Conservation (phyloP, 176 grass and related monocot species). For the Alloteropsis semialata region DNA sequence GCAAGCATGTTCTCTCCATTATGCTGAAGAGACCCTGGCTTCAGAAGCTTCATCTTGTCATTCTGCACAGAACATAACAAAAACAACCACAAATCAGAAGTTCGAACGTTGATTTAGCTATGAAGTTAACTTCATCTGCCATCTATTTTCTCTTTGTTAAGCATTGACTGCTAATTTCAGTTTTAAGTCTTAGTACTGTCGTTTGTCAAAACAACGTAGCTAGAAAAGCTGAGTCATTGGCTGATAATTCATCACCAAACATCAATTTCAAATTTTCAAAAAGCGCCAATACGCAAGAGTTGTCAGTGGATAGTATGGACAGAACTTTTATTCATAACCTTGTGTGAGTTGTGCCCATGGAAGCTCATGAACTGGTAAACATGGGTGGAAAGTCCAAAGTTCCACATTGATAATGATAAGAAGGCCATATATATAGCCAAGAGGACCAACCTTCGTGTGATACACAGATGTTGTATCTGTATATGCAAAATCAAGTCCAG, state of each 20-base stretch:
- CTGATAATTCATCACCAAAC: neutral
- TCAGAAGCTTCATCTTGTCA: conserved; percentile 93
- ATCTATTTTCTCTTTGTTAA: neutral
- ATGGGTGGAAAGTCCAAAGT: neutral
- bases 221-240: neutral
- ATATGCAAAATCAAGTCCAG: conserved; percentile 98
- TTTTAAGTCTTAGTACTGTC: neutral
- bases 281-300: neutral
- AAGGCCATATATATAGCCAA: neutral
- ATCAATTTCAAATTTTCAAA: neutral
- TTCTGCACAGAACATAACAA: conserved; percentile 62
- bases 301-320: neutral
- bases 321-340: neutral
- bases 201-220: conserved; percentile 10
- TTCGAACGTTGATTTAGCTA: neutral
- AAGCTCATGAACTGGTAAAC: neutral
- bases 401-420: conserved; percentile 2
- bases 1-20: conserved; percentile 96
- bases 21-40: conserved; percentile 94
- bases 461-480: conserved; percentile 89
- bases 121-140: neutral
- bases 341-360: no score
- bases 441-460: conserved; percentile 84
- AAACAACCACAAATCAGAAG: conserved; percentile 2
- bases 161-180: neutral